Conservation (phyloP, 169 alveolate genomes). For the Cryptosporidium andersoni region DNA sequence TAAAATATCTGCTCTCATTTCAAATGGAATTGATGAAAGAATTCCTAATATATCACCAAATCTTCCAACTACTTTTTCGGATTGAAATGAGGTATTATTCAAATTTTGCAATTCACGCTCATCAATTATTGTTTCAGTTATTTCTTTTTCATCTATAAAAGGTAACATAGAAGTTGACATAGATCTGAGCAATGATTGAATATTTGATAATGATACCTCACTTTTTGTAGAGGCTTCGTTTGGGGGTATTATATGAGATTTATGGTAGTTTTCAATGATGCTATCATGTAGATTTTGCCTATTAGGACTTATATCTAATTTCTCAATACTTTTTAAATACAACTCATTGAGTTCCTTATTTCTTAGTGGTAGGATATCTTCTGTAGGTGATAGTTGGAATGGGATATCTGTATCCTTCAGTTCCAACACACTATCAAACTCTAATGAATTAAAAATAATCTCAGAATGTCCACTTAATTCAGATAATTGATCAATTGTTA, state of each 20-base stretch:
- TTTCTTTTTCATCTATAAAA: slow-evolving; percentile 31
- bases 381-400: slow-evolving; percentile 35
- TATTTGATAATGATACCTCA: slow-evolving; percentile 4
- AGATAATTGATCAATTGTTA: slow-evolving; percentile 30
- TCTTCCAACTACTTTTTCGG: slow-evolving; percentile 15
- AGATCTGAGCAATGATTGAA: slow-evolving; percentile 7
- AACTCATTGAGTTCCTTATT: slow-evolving; percentile 28
- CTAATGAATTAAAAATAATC: not conserved
- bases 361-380: slow-evolving; percentile 48
- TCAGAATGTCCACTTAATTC: not conserved
- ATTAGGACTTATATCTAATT: not conserved
- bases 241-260: slow-evolving; percentile 6
- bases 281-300: slow-evolving; percentile 11
- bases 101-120: not conserved
- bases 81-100: slow-evolving; percentile 2
- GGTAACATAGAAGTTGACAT: slow-evolving; percentile 19
- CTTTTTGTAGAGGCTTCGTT: slow-evolving; percentile 19
- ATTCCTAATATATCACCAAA: slow-evolving; percentile 39
- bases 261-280: slow-evolving; percentile 58
- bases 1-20: slow-evolving; percentile 50
- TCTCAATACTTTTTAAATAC: slow-evolving; percentile 43
- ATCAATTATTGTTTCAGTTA: not conserved
- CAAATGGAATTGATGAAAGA: slow-evolving; percentile 48
- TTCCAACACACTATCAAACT: not conserved
- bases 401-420: slow-evolving; percentile 8